These are phyloP conservation scores for Prunus kanzakura DNA, from an alignment of 306 rosid genomes.

Conservation along the genomic window DNA sequence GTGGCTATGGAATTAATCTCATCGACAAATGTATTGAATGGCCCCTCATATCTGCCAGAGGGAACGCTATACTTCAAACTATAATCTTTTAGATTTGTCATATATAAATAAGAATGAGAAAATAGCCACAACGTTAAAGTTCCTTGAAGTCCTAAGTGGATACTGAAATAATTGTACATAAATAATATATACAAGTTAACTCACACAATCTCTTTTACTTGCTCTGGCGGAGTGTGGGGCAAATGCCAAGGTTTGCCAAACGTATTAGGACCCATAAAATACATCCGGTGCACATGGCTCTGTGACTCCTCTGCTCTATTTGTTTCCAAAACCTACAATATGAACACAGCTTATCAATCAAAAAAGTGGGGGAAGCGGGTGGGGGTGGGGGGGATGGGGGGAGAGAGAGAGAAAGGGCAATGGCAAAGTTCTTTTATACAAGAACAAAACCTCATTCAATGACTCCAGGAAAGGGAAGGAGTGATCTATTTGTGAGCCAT, in stretches of 20 bases:
- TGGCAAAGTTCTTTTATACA: conserved; percentile 1
- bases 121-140: neutral
- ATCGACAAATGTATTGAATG: conserved; percentile 86
- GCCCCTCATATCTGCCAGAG: conserved; percentile 77
- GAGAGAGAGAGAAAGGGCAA: neutral
- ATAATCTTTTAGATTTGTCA: neutral
- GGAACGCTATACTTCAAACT: conserved; percentile 29
- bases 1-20: conserved; percentile 89
- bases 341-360: conserved; percentile 12
- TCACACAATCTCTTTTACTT: conserved; percentile 92
- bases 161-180: neutral
- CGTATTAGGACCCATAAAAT: conserved; percentile 97
- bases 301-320: conserved; percentile 98
- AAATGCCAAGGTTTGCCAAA: conserved; percentile 97
- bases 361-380: neutral
- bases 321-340: conserved; percentile 82
- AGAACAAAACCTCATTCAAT: conserved; percentile 73
- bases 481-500: conserved; percentile 95
- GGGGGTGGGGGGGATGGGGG: neutral
- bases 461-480: conserved; percentile 98
- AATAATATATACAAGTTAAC: conserved; percentile 26
- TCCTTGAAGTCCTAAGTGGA: neutral
- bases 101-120: neutral
- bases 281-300: conserved; percentile 95
- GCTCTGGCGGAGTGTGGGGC: conserved; percentile 86